Base-by-base conservation (phyloP, 352 stramenopile genomes). In the Globisporangium viniferum region DNA sequence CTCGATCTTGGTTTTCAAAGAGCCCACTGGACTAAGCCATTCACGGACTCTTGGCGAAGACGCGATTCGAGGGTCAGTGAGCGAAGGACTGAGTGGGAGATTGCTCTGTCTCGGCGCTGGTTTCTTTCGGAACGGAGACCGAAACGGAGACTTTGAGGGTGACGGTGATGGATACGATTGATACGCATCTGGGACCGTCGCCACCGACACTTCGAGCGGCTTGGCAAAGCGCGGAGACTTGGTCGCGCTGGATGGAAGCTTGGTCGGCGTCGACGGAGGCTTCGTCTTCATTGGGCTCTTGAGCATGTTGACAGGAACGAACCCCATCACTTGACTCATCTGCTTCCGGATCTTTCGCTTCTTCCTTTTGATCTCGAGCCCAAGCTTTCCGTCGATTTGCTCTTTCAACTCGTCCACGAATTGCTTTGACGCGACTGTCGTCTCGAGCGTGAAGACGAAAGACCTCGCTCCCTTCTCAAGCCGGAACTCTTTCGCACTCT, bases 311-410 rank as follows among this genome's bases (percentile, higher is more conserved):
- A 89, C 73, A 20, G 87, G 86, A 20, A 86, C 79, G 49, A 93
- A 93, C 54, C 85, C 84, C n/a, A 73, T 78, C 68, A 68, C 73
- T 57, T 89, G 75, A 48, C 59, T 85, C 36, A 94, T 63, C 57
- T 91, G 74, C 36, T 88, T 87, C 39, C 85, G 82, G 67, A 94
- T 91, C 77, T 94, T 93, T 55, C 86, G 82, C 73, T 89, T 92
- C 71, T 91, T 93, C 55, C 79, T 80, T 57, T 77, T 80, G 33
- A 88, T 68, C 44, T 89, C 81, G 18, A 86, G 59, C 0, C 74
- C 76, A 0, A 64, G 58, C 29, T 90, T 82, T 53, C 82, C 85
- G 4, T 90, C 84, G 22, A 90, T 80, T 39, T 95, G 88, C 14
- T 78, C 69, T 33, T 89, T 89, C 1, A 95, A 67, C 6, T 93